Base-by-base conservation (phyloP, 768 basidiomycete species). In the Pisolithus tinctorius region DNA sequence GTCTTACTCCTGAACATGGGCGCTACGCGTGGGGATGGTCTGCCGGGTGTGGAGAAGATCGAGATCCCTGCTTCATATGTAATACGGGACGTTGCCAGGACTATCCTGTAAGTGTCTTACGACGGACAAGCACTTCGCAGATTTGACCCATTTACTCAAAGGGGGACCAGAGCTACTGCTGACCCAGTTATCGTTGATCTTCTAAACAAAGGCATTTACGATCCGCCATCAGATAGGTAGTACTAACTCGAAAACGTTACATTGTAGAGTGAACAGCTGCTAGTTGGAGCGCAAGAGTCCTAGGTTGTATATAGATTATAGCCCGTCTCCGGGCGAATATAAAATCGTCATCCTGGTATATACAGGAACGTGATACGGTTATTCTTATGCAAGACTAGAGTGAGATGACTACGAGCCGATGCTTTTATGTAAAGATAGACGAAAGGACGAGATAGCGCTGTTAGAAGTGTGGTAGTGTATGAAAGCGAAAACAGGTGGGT, bases 1-100 rank as follows among this genome's bases (percentile, higher is more conserved):
- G 83, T 93, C 5, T 67, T 95, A 51, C 73, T 94, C 43, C 72
- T 97, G 47, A 95, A 96, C 57, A 71, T 90, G 20, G 95, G 95
- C 6, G 93, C 93, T 3, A 86, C 91, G 2, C 80, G 95, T 39
- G 94, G 86, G 2, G 95, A 97, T 63, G 70, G 66, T 26, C 60
- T 85, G 39, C 63, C 70, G 5, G 86, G 79, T 7, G 69, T 95
- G 47, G 83, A 87, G 56, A 90, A 93, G 69, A 75, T 96, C 52
- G 89, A 94, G 53, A 74, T 88, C 52, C 69, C 79, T 4, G 85
- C 82, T 43, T 88, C 93, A 6, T 65, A 68, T n/a, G 78, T 95
- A 34, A 74, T 96, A 69, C 72, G 76, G 42, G 80, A 84, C 6
- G 85, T 82, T 44, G 84, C 81, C 14, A 71, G 67, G 50, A 63